Evolutionary conservation across 164 flowering plant genomes (phyloP).

Genomic region (Nymphaea thermarum): DNA sequence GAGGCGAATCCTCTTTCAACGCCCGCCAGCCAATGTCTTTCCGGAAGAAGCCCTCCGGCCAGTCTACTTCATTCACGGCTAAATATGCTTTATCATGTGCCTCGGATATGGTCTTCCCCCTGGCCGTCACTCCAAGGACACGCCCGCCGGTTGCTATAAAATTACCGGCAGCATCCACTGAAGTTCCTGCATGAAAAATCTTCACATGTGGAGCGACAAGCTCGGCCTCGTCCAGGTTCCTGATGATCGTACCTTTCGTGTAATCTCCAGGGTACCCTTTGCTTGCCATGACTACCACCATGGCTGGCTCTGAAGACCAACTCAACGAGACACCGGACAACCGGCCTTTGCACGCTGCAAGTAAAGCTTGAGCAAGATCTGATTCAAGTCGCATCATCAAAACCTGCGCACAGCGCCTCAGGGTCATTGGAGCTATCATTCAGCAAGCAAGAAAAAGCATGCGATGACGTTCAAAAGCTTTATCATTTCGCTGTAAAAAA

Average conservation of each 20-base stretch:
- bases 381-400: conserved; percentile 90
- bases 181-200: conserved; percentile 87
- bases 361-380: conserved; percentile 75
- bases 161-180: conserved; percentile 49
- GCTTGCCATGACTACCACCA: conserved; percentile 98
- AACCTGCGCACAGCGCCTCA: conserved; percentile 33
- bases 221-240: conserved; percentile 31
- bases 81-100: conserved; percentile 51
- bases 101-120: conserved; percentile 10
- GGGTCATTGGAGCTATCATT: not conserved
- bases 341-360: conserved; percentile 81
- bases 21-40: conserved; percentile 95
- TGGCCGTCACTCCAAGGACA: conserved; percentile 55
- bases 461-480: too few species aligned
- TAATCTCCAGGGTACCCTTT: conserved; percentile 83
- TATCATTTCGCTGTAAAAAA: too few species aligned
- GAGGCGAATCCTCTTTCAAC: conserved; percentile 12
- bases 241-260: conserved; percentile 57
- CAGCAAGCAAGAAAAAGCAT: too few species aligned
- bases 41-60: conserved; percentile 81
- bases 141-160: conserved; percentile 73
- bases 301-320: conserved; percentile 91
- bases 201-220: conserved; percentile 28
- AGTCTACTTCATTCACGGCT: conserved; percentile 59
- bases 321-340: conserved; percentile 40